phyloP scores from a whole-genome alignment of 495 filamentous ascomycete species.

The Elaphomyces granulatus region DNA sequence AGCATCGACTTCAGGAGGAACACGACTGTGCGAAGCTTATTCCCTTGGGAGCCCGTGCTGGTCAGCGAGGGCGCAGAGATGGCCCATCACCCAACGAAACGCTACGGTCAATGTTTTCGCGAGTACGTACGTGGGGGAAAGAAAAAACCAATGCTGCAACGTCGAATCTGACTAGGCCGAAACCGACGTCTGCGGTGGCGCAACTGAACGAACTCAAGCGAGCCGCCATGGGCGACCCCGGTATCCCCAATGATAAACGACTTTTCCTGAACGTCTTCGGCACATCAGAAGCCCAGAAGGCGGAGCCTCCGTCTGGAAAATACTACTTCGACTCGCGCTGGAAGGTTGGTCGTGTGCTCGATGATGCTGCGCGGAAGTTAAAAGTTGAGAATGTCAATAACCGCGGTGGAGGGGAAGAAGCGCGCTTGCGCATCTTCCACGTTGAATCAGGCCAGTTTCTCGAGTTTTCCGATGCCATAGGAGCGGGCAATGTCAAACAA shows the following conservation, averaged over 20 bases:
- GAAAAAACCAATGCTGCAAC: constrained; percentile 39
- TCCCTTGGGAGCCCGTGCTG: constrained; percentile 52
- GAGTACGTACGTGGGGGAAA: constrained; percentile 53
- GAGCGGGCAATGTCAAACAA: constrained; percentile 47
- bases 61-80: constrained; percentile 6
- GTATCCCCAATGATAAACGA: constrained; percentile 61
- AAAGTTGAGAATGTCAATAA: constrained; percentile 86
- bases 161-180: constrained; percentile 31
- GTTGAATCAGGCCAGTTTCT: constrained; percentile 77
- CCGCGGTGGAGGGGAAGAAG: constrained; percentile 58
- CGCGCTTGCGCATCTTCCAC: constrained; percentile 73
- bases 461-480: constrained; percentile 66
- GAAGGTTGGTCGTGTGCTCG: constrained; percentile 77
- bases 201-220: constrained; percentile 66
- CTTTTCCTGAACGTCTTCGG: constrained; percentile 74
- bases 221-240: constrained; percentile 75
- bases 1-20: constrained; percentile 74
- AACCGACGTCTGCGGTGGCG: constrained; percentile 41
- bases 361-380: constrained; percentile 69
- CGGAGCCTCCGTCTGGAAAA: constrained; percentile 59
- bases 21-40: constrained; percentile 66
- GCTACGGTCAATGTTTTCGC: constrained; percentile 45
- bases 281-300: constrained; percentile 59
- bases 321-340: constrained; percentile 79
- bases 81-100: constrained; percentile 24